Evolutionary conservation across 1,284 basidiomycete genomes (phyloP).

Genomic region (Trichosporon sp.): DNA sequence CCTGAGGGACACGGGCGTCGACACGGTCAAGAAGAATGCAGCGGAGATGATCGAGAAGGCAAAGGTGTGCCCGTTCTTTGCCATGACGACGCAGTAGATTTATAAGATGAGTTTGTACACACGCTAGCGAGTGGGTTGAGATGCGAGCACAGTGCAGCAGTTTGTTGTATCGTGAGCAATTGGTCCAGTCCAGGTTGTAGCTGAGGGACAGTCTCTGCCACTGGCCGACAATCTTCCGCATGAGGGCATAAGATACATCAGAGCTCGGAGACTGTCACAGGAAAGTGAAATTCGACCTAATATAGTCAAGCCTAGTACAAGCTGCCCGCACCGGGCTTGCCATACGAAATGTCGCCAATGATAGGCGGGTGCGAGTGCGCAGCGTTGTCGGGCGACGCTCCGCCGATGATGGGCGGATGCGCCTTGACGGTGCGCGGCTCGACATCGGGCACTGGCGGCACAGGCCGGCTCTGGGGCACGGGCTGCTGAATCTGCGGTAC

Average conservation of each 20-base stretch:
- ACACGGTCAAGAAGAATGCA: background rate
- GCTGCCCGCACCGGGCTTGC: background rate
- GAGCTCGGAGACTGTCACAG: no score
- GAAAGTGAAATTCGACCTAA: no score
- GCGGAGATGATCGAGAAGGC: conserved; percentile 5
- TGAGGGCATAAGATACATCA: no score
- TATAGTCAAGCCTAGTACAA: background rate
- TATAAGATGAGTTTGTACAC: background rate
- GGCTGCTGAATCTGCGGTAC: background rate
- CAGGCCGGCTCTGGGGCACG: background rate
- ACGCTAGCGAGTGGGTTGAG: no score
- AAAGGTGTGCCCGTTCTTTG: conserved; percentile 8
- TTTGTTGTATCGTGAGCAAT: no score
- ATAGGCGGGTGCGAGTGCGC: background rate
- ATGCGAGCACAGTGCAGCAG: no score
- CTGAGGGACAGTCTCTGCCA: no score
- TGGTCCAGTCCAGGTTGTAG: no score
- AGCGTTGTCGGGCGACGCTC: background rate
- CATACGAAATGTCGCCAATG: background rate
- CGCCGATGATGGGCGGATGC: background rate
- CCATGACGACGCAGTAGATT: background rate
- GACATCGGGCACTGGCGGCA: background rate
- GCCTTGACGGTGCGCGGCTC: background rate
- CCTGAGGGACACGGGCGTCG: background rate
- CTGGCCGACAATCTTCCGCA: no score